Conservation (phyloP, 2,329 filamentous ascomycete species). For the Paecilomyces fulvus region DNA sequence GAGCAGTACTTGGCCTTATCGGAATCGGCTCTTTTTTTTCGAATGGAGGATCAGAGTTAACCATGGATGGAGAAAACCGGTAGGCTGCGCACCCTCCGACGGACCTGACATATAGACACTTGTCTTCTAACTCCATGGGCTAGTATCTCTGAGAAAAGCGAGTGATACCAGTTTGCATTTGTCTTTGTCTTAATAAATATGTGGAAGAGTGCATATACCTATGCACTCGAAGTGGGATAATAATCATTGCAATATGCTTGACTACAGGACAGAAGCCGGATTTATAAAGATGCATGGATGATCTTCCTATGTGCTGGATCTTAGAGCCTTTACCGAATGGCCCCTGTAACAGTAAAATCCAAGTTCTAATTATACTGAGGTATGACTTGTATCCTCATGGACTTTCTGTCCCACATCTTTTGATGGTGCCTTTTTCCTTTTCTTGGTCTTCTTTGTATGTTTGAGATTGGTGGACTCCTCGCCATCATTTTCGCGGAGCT, state of each 20-base stretch:
- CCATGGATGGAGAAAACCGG: not conserved
- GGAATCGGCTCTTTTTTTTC: not conserved
- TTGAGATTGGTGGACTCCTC: not conserved
- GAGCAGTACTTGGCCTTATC: not conserved
- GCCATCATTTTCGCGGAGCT: not conserved
- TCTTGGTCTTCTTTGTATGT: slow-evolving; percentile 8
- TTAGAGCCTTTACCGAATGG: not conserved
- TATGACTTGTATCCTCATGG: not conserved
- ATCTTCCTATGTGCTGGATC: not conserved
- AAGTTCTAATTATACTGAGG: not conserved
- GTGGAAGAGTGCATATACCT: not conserved
- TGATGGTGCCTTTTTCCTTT: slow-evolving; percentile 11
- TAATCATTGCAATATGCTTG: not conserved
- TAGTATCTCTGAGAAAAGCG: not conserved
- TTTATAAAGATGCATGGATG: not conserved
- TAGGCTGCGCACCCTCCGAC: not conserved
- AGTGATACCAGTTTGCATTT: not conserved
- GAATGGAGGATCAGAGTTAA: not conserved
- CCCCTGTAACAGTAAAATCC: not conserved
- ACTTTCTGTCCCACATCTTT: not conserved
- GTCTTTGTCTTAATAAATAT: not conserved
- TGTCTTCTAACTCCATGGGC: not conserved
- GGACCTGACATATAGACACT: not conserved
- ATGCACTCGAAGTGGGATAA: not conserved
- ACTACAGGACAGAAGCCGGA: not conserved